A percentile compares a stretch with the other conserved stretches of the same genome.
These are phyloP conservation scores for Pterulicium gracile DNA, from an alignment of 1,284 basidiomycete species.

Conservation along the genomic window DNA sequence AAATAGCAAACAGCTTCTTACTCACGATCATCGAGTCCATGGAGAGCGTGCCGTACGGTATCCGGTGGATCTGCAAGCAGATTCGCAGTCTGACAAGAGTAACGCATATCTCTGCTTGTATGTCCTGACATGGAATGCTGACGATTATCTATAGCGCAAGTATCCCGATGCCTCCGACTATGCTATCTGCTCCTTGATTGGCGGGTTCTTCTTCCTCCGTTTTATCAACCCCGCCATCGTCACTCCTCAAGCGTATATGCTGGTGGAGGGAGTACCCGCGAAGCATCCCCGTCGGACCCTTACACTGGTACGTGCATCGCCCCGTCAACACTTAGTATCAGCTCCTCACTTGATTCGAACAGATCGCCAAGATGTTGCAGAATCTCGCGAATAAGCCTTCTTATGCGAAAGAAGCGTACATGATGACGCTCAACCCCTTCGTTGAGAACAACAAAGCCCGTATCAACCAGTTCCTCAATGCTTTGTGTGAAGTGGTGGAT, in stretches of 20 bases:
- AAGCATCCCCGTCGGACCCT: slow-evolving; percentile 94
- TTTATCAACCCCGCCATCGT: slow-evolving; percentile 99
- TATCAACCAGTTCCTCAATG: slow-evolving; percentile 96
- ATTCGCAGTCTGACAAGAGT: slow-evolving; percentile 92
- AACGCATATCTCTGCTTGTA: slow-evolving; percentile 20
- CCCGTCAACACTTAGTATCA: too few species aligned
- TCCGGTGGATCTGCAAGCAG: slow-evolving; percentile 99
- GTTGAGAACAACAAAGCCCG: slow-evolving; percentile 97
- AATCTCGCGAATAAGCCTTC: slow-evolving; percentile 98
- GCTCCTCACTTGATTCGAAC: slow-evolving; percentile 7
- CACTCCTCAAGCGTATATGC: slow-evolving; percentile 98
- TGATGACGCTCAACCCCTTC: slow-evolving; percentile 97
- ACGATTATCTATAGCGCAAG: slow-evolving; percentile 72
- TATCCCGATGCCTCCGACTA: slow-evolving; percentile 97
- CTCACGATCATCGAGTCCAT: slow-evolving; percentile 97
- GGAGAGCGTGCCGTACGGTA: slow-evolving; percentile 97
- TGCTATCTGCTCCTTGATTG: slow-evolving; percentile 96
- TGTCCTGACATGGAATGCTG: too few species aligned
- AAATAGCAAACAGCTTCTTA: slow-evolving; percentile 96
- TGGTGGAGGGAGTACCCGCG: slow-evolving; percentile 94
- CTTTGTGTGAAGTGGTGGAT: slow-evolving; percentile 95
- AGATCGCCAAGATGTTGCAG: slow-evolving; percentile 99
- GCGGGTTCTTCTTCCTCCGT: slow-evolving; percentile 98
- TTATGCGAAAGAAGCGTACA: slow-evolving; percentile 96
- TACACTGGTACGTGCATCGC: slow-evolving; percentile 69